Conservation (phyloP, 2,329 filamentous ascomycete genomes). For the Nothomitra cinnamomea region DNA sequence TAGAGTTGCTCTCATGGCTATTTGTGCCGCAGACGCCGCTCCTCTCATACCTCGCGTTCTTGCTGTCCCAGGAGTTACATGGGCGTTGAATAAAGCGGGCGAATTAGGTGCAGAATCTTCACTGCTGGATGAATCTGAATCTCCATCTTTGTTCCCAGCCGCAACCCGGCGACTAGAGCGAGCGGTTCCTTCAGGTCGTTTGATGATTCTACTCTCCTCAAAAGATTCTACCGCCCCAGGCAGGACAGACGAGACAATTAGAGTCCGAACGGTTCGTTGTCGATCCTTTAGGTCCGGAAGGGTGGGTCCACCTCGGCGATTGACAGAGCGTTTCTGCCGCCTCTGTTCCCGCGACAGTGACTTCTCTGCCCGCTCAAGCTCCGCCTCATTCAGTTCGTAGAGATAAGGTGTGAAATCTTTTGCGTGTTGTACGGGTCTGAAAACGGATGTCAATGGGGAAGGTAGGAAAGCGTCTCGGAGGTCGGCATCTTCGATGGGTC, state of each 20-base stretch:
- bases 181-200: slow-evolving; percentile 42
- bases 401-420: slow-evolving; percentile 90
- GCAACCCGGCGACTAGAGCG: slow-evolving; percentile 31
- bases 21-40: slow-evolving; percentile 71
- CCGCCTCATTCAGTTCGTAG: slow-evolving; percentile 82
- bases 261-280: slow-evolving; percentile 78
- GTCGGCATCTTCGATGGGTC: slow-evolving; percentile 83
- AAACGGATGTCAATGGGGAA: slow-evolving; percentile 65
- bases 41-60: slow-evolving; percentile 79
- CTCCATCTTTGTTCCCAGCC: slow-evolving; percentile 37
- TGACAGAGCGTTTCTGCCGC: slow-evolving; percentile 87
- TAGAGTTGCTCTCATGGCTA: slow-evolving; percentile 60
- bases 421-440: slow-evolving; percentile 78
- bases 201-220: slow-evolving; percentile 77
- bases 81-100: slow-evolving; percentile 48
- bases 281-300: slow-evolving; percentile 93
- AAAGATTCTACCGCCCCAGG: slow-evolving; percentile 67
- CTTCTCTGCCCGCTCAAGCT: slow-evolving; percentile 77
- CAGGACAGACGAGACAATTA: slow-evolving; percentile 82
- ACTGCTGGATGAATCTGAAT: slow-evolving; percentile 83
- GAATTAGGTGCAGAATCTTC: slow-evolving; percentile 78
- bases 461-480: slow-evolving; percentile 71
- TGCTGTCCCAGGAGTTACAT: slow-evolving; percentile 55
- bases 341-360: slow-evolving; percentile 89
- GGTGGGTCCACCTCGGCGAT: slow-evolving; percentile 77